Percentiles rank a stretch among this genome's conserved stretches.
These are phyloP conservation scores for Ajuga chamaepitys DNA, from an alignment of 257 asterid species.

Conservation along the genomic window DNA sequence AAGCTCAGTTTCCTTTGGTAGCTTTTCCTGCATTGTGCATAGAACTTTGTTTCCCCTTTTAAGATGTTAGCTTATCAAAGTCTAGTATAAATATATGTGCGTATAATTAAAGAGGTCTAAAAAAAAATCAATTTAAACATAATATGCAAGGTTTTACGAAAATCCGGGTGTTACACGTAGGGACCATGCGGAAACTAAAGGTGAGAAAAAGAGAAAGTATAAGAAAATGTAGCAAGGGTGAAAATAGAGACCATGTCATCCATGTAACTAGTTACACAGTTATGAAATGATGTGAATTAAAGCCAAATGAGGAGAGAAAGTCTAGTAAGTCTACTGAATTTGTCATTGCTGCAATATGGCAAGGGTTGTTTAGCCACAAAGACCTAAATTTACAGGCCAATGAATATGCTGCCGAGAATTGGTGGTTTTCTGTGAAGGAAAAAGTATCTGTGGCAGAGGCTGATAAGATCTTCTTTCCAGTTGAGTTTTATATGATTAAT, in stretches of 20 bases:
- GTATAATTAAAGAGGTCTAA: no score
- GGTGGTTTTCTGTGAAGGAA: slow-evolving; percentile 53
- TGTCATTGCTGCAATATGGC: slow-evolving; percentile 84
- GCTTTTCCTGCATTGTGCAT: no score
- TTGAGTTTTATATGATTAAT: slow-evolving; percentile 85
- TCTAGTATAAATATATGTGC: no score
- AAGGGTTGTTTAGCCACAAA: slow-evolving; percentile 74
- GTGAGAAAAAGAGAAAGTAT: slow-evolving; percentile 23
- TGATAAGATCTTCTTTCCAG: slow-evolving; percentile 83
- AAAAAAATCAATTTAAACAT: no score
- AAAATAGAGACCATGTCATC: slow-evolving; percentile 43
- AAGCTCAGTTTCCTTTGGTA: no score
- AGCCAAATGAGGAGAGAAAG: slow-evolving; percentile 82
- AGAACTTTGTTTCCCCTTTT: no score
- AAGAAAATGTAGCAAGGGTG: slow-evolving; percentile 32
- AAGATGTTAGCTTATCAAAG: no score
- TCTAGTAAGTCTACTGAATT: slow-evolving; percentile 75
- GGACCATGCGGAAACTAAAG: slow-evolving; percentile 26
- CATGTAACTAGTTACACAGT: slow-evolving; percentile 47
- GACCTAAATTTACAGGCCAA: slow-evolving; percentile 67
- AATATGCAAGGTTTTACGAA: slow-evolving; percentile 77
- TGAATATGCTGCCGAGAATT: slow-evolving; percentile 66
- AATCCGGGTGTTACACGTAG: slow-evolving; percentile 52
- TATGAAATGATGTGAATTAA: slow-evolving; percentile 68
- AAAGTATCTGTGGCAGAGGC: slow-evolving; percentile 62